Percentiles rank a stretch among this genome's conserved stretches.
Evolutionary conservation across 768 basidiomycete species (phyloP).

Genomic region (Cyclocybe aegerita): DNA sequence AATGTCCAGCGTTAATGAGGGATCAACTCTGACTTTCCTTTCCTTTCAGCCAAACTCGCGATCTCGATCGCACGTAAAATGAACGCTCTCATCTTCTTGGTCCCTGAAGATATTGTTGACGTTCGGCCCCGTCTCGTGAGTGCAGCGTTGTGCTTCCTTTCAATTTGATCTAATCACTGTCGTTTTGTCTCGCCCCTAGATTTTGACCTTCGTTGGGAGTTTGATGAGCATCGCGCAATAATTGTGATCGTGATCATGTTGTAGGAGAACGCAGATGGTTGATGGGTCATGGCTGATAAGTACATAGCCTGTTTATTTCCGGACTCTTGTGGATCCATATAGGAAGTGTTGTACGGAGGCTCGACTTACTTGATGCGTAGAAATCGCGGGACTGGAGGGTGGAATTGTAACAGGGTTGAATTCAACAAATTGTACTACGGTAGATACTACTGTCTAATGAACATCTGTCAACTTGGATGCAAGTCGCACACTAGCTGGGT

Average conservation of each 20-base stretch:
- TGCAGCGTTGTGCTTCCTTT: constrained; percentile 8
- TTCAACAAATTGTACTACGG: no score
- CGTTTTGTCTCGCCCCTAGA: constrained; percentile 40
- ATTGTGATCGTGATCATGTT: background rate
- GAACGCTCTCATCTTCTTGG: constrained; percentile 94
- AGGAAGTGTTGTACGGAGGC: no score
- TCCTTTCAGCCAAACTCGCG: constrained; percentile 79
- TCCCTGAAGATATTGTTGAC: constrained; percentile 97
- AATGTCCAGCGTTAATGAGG: background rate
- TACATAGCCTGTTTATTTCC: no score
- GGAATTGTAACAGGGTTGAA: no score
- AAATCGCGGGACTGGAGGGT: no score
- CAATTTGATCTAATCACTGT: background rate
- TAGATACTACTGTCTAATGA: no score
- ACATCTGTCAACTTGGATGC: no score
- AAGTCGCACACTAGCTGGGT: no score
- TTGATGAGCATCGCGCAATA: constrained; percentile 73
- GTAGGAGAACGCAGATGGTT: no score
- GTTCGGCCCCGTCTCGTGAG: constrained; percentile 85
- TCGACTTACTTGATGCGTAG: no score
- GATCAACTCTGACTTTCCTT: background rate
- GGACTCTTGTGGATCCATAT: no score
- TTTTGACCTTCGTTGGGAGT: constrained; percentile 94
- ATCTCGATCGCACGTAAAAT: constrained; percentile 99
- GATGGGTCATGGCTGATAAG: no score